Evolutionary conservation across 106 monocot species (phyloP), one percentile per base, ranked within the genome.

Genomic region (Dioscorea alata): DNA sequence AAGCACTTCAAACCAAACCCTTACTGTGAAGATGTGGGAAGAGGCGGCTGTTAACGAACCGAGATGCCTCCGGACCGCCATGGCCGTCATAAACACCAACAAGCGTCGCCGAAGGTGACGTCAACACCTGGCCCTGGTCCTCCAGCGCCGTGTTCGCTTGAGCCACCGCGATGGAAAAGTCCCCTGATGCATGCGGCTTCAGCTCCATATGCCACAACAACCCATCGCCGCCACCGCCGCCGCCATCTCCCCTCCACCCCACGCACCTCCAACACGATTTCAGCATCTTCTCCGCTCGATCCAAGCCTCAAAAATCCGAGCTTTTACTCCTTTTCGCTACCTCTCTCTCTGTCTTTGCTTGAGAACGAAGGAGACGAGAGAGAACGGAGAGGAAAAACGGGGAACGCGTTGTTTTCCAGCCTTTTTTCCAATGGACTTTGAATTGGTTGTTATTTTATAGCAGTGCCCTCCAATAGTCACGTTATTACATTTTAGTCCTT

Each of bases 71-170:
- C 14, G 80, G 80, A 6, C 85, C 85, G 42, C 85, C 85, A 50
- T 85, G 85, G 48, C 85, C 85, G 71, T 85, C 85, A 71, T 77
- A 85, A n/a, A 85, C 74, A 1, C 85, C 85, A 51, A 85, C 61
- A 57, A 70, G 73, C 28, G 85, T 85, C 12, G 77, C 73, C 23
- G 52, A 71, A 0, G 80, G 85, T 3, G 80, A 81, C 28, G 85
- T 33, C 57, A 74, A 57, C 48, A 85, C 85, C 67, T 85, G 80
- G 20, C 62, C 77, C 60, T 85, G 85, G 76, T 85, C 85, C 61
- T 85, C 85, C 13, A 85, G 77, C 12, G 61, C 32, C 23, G 69
- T 35, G 58, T 85, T 85, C 15, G 85, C 85, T 74, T 85, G 85
- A 2, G 48, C 77, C 33, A 78, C 74, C 12, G 85, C 85, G 59